Percentiles rank a stretch among this genome's conserved stretches.
These are phyloP conservation scores for Entrophospora sp. DNA, from an alignment of 192 early-diverging fungal genomes.

Conservation along the genomic window DNA sequence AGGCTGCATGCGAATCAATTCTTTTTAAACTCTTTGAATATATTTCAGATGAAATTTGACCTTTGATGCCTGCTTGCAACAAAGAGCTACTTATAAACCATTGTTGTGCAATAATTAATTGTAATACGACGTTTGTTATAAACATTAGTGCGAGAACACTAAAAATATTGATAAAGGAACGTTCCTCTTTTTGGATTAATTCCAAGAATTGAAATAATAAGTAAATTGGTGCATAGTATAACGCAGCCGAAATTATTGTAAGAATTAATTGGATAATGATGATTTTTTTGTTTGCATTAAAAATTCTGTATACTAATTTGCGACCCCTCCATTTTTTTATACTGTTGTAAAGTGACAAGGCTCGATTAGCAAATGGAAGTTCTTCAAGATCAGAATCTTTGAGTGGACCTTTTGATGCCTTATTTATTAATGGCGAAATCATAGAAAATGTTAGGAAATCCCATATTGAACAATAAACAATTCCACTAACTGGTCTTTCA, in stretches of 20 bases:
- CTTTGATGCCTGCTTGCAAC: conserved; percentile 25
- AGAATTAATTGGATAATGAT: conserved; percentile 20
- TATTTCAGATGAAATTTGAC: conserved; percentile 49
- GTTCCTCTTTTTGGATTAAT: conserved; percentile 21
- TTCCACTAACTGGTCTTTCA: conserved; percentile 15
- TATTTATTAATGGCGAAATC: conserved; percentile 22
- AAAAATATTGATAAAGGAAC: not conserved
- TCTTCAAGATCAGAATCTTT: conserved; percentile 21
- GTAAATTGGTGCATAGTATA: conserved; percentile 28
- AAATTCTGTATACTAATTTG: conserved; percentile 22
- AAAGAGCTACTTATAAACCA: not conserved
- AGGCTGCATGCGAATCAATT: conserved; percentile 37
- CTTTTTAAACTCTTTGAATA: conserved; percentile 52
- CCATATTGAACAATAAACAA: conserved; percentile 25
- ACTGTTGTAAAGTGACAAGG: conserved; percentile 22
- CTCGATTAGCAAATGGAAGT: conserved; percentile 24
- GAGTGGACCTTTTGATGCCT: conserved; percentile 4
- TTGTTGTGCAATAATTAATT: not conserved
- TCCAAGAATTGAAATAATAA: conserved; percentile 25
- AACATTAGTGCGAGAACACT: too few species aligned
- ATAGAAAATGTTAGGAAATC: conserved; percentile 21
- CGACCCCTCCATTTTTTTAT: conserved; percentile 19
- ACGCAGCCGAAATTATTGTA: not conserved
- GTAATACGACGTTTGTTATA: not conserved
- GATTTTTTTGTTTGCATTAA: conserved; percentile 19